These are phyloP conservation scores for Sphaceloma murrayae DNA, from an alignment of 2,329 filamentous ascomycete species.

Conservation along the genomic window DNA sequence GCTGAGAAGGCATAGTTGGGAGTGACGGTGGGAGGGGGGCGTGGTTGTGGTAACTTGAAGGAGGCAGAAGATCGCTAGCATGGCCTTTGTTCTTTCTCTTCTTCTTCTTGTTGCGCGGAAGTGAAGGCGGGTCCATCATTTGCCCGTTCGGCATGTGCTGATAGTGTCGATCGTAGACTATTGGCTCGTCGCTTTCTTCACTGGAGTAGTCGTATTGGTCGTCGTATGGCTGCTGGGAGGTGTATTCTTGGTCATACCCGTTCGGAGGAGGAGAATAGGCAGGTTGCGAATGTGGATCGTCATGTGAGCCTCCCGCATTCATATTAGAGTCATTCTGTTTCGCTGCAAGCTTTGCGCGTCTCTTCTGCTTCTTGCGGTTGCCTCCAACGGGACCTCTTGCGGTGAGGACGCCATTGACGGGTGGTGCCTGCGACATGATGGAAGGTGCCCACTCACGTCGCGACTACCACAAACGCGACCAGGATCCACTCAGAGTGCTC, in stretches of 20 bases:
- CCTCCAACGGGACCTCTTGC: constrained; percentile 42
- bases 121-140: constrained; percentile 20
- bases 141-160: constrained; percentile 20
- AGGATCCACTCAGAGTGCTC: not conserved
- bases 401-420: constrained; percentile 33
- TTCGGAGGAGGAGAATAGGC: not conserved
- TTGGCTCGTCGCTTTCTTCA: constrained; percentile 23
- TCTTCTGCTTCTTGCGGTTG: constrained; percentile 93
- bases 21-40: constrained; percentile 31
- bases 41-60: not conserved
- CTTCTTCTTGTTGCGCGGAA: constrained; percentile 18
- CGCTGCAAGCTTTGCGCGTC: constrained; percentile 72
- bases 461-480: constrained; percentile 7
- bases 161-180: constrained; percentile 13
- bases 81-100: constrained; percentile 19
- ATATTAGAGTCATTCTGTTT: constrained; percentile 45
- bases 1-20: constrained; percentile 34
- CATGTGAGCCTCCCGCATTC: not conserved
- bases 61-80: not conserved
- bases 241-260: not conserved
- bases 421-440: constrained; percentile 25
- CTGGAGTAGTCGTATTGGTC: constrained; percentile 33
- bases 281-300: not conserved
- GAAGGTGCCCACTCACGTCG: constrained; percentile 2
- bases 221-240: constrained; percentile 35